Conservation (phyloP, 1,284 basidiomycete genomes). For the Moesziomyces antarcticus region DNA sequence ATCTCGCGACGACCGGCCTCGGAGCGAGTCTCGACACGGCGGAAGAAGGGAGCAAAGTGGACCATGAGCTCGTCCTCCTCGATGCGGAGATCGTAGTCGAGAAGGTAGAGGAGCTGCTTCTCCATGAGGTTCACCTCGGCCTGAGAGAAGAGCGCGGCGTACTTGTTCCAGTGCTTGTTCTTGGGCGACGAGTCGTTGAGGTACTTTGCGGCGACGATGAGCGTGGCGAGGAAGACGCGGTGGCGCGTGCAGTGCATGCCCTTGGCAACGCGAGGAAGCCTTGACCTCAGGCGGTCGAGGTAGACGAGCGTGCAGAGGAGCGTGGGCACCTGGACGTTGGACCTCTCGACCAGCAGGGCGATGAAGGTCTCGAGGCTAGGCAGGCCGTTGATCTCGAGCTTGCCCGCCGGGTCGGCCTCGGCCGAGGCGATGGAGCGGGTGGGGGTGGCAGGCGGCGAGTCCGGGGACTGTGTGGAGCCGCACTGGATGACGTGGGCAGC, state of each 20-base stretch:
- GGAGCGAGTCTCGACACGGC: slow-evolving; percentile 61
- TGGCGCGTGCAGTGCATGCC: slow-evolving; percentile 93
- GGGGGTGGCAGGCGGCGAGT: slow-evolving; percentile 60
- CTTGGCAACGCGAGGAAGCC: slow-evolving; percentile 84
- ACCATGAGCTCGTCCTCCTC: slow-evolving; percentile 66
- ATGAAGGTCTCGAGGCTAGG: slow-evolving; percentile 89
- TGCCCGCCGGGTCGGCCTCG: slow-evolving; percentile 59
- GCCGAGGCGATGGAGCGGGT: slow-evolving; percentile 56
- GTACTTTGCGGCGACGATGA: slow-evolving; percentile 97
- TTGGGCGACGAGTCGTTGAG: slow-evolving; percentile 89
- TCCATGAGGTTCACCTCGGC: slow-evolving; percentile 91
- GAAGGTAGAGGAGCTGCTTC: slow-evolving; percentile 74
- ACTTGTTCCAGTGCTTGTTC: slow-evolving; percentile 81
- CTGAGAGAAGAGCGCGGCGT: slow-evolving; percentile 77
- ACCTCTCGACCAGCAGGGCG: slow-evolving; percentile 81
- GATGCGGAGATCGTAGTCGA: slow-evolving; percentile 67
- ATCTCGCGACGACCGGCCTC: slow-evolving; percentile 66
- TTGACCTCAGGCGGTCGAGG: slow-evolving; percentile 84
- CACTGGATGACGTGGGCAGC: slow-evolving; percentile 67
- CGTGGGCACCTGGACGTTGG: slow-evolving; percentile 91
- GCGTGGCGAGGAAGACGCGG: slow-evolving; percentile 91
- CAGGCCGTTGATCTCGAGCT: slow-evolving; percentile 71
- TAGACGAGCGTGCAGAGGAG: slow-evolving; percentile 92
- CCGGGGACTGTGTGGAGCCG: slow-evolving; percentile 49
- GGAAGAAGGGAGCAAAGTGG: slow-evolving; percentile 67